Evolutionary conservation across 177 flowering plant genomes (phyloP).

Genomic region (Vitis hybrid): DNA sequence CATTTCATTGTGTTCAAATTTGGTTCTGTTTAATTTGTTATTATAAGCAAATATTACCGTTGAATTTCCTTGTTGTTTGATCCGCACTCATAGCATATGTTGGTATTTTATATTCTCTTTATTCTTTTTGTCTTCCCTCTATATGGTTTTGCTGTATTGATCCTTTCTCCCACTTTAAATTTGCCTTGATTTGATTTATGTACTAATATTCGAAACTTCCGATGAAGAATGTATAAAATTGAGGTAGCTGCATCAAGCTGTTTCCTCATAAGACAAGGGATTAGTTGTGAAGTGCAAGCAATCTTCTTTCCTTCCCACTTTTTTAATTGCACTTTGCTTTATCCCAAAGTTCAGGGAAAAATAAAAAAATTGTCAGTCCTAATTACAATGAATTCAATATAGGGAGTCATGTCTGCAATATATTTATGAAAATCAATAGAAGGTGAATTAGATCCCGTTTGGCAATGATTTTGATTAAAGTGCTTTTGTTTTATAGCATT

Average conservation of each 20-base stretch:
- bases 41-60: not conserved
- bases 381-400: too few species aligned
- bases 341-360: too few species aligned
- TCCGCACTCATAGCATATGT: not conserved
- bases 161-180: not conserved
- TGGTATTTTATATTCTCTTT: not conserved
- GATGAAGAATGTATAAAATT: not conserved
- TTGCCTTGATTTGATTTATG: not conserved
- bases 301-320: too few species aligned
- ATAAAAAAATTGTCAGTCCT: too few species aligned
- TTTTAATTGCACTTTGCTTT: too few species aligned
- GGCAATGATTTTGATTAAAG: too few species aligned
- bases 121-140: not conserved
- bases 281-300: not conserved
- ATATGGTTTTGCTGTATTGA: not conserved
- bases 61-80: not conserved
- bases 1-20: too few species aligned
- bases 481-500: too few species aligned
- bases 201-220: not conserved
- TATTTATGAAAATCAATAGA: too few species aligned
- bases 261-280: slow-evolving; percentile 1
- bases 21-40: too few species aligned
- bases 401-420: too few species aligned
- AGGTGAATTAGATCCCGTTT: too few species aligned
- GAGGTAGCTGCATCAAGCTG: not conserved